A percentile compares a stretch with the other conserved stretches of the same genome.
These are phyloP conservation scores for Ciborinia camelliae DNA, from an alignment of 2,329 filamentous ascomycete genomes.

Conservation along the genomic window DNA sequence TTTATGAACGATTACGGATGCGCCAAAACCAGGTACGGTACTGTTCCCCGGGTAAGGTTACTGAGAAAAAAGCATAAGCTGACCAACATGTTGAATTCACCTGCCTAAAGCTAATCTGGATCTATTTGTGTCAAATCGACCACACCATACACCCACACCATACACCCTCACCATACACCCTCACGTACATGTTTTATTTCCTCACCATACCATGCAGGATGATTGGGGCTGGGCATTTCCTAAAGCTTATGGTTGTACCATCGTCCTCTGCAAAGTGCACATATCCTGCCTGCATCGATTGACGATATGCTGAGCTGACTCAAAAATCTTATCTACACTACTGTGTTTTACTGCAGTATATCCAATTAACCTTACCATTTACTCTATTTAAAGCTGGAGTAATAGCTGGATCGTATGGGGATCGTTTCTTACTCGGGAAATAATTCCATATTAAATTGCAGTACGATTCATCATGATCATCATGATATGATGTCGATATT, in stretches of 20 bases:
- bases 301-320: slow-evolving; percentile 2
- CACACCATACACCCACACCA: background rate
- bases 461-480: slow-evolving; percentile 4
- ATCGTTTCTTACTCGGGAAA: background rate
- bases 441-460: background rate
- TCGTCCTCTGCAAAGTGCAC: slow-evolving; percentile 9
- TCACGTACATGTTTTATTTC: background rate
- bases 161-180: too few species aligned
- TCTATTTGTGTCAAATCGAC: slow-evolving; percentile 6
- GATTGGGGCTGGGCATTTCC: background rate
- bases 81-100: background rate
- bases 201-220: slow-evolving; percentile 3
- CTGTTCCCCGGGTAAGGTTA: background rate
- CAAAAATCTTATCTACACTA: background rate
- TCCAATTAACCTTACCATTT: background rate
- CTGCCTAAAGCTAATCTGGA: slow-evolving; percentile 5
- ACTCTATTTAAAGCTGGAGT: slow-evolving; percentile 3
- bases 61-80: slow-evolving; percentile 1
- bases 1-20: background rate
- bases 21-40: background rate
- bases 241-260: slow-evolving; percentile 14
- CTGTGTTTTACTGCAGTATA: background rate
- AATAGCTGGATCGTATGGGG: background rate
- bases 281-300: slow-evolving; percentile 1
- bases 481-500: slow-evolving; percentile 2